Conservation (phyloP, 2,329 filamentous ascomycete species). For the Colletotrichum tropicale region DNA sequence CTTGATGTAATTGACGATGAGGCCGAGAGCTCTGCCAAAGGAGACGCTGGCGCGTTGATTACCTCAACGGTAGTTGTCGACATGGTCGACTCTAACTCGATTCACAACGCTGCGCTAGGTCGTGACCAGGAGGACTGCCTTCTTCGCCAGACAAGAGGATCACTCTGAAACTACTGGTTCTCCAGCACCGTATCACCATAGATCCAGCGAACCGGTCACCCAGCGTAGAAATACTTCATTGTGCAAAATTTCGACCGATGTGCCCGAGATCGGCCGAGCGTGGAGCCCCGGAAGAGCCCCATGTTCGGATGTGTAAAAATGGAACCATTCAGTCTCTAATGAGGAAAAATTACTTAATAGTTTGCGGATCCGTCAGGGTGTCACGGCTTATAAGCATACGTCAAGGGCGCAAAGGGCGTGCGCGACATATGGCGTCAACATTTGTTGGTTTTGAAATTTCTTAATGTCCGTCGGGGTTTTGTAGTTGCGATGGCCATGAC, state of each 20-base stretch:
- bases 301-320: not conserved
- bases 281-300: not conserved
- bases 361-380: not conserved
- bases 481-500: too few species aligned
- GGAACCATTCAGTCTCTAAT: not conserved
- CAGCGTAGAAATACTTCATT: not conserved
- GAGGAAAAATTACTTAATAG: not conserved
- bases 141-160: not conserved
- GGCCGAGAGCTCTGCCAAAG: not conserved
- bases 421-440: not conserved
- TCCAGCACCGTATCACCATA: not conserved
- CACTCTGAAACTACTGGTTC: not conserved
- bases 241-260: not conserved
- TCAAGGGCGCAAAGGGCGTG: not conserved
- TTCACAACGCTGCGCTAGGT: not conserved
- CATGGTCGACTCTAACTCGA: not conserved
- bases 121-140: accelerated
- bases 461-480: not conserved
- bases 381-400: not conserved
- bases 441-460: not conserved
- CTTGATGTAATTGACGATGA: not conserved
- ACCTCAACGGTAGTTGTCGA: not conserved
- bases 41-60: not conserved
- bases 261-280: conserved; percentile 11
- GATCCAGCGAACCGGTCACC: not conserved